phyloP scores from a whole-genome alignment of 192 early-diverging fungal genomes.

The Coemansia sp. region DNA sequence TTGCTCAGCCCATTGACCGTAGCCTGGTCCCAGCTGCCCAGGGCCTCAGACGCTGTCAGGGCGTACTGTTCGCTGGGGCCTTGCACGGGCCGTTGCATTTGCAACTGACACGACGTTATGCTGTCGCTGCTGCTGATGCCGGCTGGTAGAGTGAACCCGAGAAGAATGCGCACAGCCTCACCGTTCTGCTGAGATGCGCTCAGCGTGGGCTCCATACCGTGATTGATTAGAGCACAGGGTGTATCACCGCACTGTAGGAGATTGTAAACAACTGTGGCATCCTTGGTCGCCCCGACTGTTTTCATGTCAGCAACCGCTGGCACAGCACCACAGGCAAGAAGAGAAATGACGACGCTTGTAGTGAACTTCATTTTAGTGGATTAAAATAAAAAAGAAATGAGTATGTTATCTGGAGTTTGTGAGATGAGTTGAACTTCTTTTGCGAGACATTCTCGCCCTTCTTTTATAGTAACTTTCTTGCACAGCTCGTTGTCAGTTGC shows the following conservation, averaged over 20 bases:
- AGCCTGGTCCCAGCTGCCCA: constrained; percentile 13
- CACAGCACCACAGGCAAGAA: not conserved
- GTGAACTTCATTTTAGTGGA: not conserved
- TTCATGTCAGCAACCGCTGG: not conserved
- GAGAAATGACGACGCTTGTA: not conserved
- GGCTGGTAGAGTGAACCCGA: constrained; percentile 13
- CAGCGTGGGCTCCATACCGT: constrained; percentile 24
- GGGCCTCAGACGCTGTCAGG: constrained; percentile 10
- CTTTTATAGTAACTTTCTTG: not conserved
- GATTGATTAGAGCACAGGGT: constrained; percentile 16
- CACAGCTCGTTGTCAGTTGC: not conserved
- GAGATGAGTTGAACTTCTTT: too few species aligned
- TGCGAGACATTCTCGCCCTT: not conserved
- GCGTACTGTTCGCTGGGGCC: constrained; percentile 7
- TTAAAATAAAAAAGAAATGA: not conserved
- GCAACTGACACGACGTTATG: constrained; percentile 19
- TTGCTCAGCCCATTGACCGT: constrained; percentile 13
- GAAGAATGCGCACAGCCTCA: constrained; percentile 13
- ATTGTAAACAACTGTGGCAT: constrained; percentile 20
- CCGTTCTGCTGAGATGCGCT: constrained; percentile 11
- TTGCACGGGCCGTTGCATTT: constrained; percentile 18
- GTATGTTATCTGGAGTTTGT: not conserved
- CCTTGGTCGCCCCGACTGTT: constrained; percentile 14
- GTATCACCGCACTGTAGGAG: constrained; percentile 14
- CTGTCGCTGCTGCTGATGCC: constrained; percentile 7